Base-by-base conservation (phyloP, 2,329 filamentous ascomycete genomes). In the Metarhizium brunneum region DNA sequence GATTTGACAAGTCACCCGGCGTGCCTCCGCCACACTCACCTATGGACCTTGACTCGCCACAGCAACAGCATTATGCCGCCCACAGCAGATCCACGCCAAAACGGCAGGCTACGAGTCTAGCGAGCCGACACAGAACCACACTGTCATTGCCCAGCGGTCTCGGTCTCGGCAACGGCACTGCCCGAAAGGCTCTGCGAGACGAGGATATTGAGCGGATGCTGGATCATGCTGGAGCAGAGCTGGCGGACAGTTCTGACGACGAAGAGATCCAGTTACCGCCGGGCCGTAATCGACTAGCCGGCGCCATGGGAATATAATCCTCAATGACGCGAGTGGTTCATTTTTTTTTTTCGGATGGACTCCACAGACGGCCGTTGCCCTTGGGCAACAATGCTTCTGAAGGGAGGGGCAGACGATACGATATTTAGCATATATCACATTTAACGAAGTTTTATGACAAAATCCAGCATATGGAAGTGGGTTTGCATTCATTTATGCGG, bases 121-220 rank as follows among this genome's bases (percentile, higher is more conserved):
- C 63, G 55, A 69, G 59, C 14, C 68, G 72, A 16, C 61, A 71
- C n/a, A 63, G 72, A 29, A 73, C 70, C 47, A 63, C 69, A 2
- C 63, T 83, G 8, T 78, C 79, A 2, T 66, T 81, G 20, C 76
- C 81, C 1, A 73, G 73, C 5, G 79, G 78, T 0, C 68, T 83
- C 6, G 72, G 74, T 5, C 59, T 67, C 47, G 73, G 62, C 64
- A 74, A 56, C 65, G 76, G 61, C 65, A 71, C 59, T 32, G 61
- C 61, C 18, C 63, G 69, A 50, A 69, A 64, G n/a, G 65, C 69
- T 4, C 60, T 83, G 43, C 71, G 71, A 2, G 80, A 82, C 42
- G 79, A 79, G 47, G 80, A 84, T 43, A 81, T 84, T 55, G 80
- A 84, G 56, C 72, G 75, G 42, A 82, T 84, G 77, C 68, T 84